Base-by-base conservation (phyloP, 352 stramenopile species). In the Heterotrichella gracilis region DNA sequence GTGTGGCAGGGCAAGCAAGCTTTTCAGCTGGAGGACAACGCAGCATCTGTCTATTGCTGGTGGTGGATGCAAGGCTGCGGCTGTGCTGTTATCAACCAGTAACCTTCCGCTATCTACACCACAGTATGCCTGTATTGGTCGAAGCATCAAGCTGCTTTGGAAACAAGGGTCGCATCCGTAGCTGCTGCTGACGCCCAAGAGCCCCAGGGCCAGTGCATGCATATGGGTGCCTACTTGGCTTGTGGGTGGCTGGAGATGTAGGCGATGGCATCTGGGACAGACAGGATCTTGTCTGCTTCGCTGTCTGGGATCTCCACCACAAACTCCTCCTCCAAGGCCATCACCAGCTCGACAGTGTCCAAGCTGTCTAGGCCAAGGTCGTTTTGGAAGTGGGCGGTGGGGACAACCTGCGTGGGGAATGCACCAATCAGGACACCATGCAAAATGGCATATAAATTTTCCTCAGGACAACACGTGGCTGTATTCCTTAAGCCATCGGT, bases 321-420 rank as follows among this genome's bases (percentile, higher is more conserved):
- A 81, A 99, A 98, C 80, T 99, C 93, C 77, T 98, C 92, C 79
- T 99, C 92, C 78, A 99, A 95, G 42, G 92, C 91, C 92, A 98
- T 98, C 68, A 98, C 88, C 71, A 89, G 77, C 75, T 93, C 85
- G 0, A 93, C 85, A 64, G 82, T 81, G 80, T 99, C 92, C 69
- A 99, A 84, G 71, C 90, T 98, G 80, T 99, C 92, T 67, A 99
- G 82, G 64, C 89, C 89, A 64, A 99, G 82, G 80, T 98, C 88
- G 69, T 93, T 90, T 69, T 94, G 88, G 80, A 98, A 97, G 76
- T 87, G 88, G 75, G 89, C 86, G 40, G 71, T 79, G 70, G 86
- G 80, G 70, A 4, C 71, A 68, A 69, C 71, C 22, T 3, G 73
- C 53, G 24, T 72, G n/a, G n/a, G n/a, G n/a, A n/a, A n/a, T n/a